A percentile compares a stretch with the other conserved stretches of the same genome.
Evolutionary conservation across 1,284 basidiomycete genomes (phyloP).

Genomic region (Cryptococcus sp.): DNA sequence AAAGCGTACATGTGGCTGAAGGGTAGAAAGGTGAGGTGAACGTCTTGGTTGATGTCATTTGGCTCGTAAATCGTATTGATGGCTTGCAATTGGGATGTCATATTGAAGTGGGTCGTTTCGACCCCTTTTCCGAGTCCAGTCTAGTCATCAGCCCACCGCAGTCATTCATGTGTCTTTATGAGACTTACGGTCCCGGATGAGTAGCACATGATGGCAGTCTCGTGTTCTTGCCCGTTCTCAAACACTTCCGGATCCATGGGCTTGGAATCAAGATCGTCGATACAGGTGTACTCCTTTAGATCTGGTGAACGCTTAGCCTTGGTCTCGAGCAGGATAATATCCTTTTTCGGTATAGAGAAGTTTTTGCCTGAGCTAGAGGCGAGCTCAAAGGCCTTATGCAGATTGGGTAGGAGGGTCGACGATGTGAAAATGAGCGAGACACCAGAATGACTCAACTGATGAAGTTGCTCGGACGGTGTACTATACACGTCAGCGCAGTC

Average conservation of each 20-base stretch:
- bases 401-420: slow-evolving; percentile 51
- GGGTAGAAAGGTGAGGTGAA: slow-evolving; percentile 58
- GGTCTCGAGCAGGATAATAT: slow-evolving; percentile 32
- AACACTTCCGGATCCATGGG: slow-evolving; percentile 5
- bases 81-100: slow-evolving; percentile 46
- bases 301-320: slow-evolving; percentile 13
- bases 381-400: slow-evolving; percentile 23
- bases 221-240: slow-evolving; percentile 15
- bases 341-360: slow-evolving; percentile 9
- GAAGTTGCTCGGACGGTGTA: slow-evolving; percentile 40
- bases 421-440: slow-evolving; percentile 57
- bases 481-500: slow-evolving; percentile 8
- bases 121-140: slow-evolving; percentile 47
- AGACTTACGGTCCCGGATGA: slow-evolving; percentile 55
- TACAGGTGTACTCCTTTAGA: slow-evolving; percentile 3
- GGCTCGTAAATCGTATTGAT: slow-evolving; percentile 20
- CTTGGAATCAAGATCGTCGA: not conserved
- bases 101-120: slow-evolving; percentile 62
- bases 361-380: slow-evolving; percentile 5
- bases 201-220: slow-evolving; percentile 58
- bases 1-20: slow-evolving; percentile 48
- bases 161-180: not conserved
- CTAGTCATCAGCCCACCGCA: not conserved
- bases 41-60: slow-evolving; percentile 48
- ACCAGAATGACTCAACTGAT: slow-evolving; percentile 53